Base-by-base conservation (phyloP, 306 rosid species). In the Prinsepia uniflora region DNA sequence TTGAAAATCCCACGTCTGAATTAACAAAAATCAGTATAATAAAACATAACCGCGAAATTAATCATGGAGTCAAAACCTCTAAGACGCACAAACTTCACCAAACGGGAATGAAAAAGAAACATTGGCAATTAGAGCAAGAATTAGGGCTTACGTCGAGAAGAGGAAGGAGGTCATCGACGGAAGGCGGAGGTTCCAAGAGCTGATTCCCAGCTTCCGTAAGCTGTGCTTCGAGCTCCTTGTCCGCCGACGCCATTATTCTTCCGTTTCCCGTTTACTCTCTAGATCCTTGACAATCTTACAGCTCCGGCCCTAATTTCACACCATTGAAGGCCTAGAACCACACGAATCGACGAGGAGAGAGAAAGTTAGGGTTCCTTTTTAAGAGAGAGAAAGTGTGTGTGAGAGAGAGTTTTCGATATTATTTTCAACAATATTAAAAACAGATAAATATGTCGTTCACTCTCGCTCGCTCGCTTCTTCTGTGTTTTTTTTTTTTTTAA, bases 181-280 rank as follows among this genome's bases (percentile, higher is more conserved):
- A 76, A 5, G 95, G 39, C 14, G 99, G 95, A 70, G 95, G 92
- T 63, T 87, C 89, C 40, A 74, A 40, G 19, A 94, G 97, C 88
- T 48, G 78, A 59, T 83, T 83, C 9, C 97, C 97, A 65, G 90
- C 90, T 76, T 89, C 87, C 12, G 81, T 40, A 56, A 94, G 95
- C 75, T 84, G 84, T 5, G 76, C 78, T 73, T 89, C 87, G 46
- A 90, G 85, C 72, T 84, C 90, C 36, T 34, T 82, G 1, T 87
- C 88, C 7, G 84, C 18, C 44, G 82, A 74, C 57, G 93, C 91
- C 97, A 89, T 90, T 81, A 62, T 45, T 67, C 70, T 39, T 56
- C 55, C 54, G 6, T 69, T 62, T 46, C 47, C 40, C 14, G 62
- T 77, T 56, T 66, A 10, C 2, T 40, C 61, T 71, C 55, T 63